phyloP scores from a whole-genome alignment of 2,329 filamentous ascomycete genomes.

The Venturia effusa region DNA sequence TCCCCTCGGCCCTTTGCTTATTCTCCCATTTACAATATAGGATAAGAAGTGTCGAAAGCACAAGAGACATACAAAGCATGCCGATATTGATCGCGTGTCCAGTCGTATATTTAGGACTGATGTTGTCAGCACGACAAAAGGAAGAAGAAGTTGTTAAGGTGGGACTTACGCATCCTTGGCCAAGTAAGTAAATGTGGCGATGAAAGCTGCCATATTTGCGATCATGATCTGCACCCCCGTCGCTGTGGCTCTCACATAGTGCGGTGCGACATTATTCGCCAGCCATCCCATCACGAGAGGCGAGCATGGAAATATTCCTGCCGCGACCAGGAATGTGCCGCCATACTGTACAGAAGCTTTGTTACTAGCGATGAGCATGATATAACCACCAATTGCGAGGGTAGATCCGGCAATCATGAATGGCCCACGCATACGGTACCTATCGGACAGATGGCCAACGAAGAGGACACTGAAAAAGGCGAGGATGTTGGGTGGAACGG shows the following conservation, averaged over 20 bases:
- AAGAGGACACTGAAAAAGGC: constrained; percentile 15
- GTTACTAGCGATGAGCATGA: constrained; percentile 8
- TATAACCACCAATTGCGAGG: constrained; percentile 8
- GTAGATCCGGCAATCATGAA: constrained; percentile 13
- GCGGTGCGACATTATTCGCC: constrained; percentile 33
- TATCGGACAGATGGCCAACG: constrained; percentile 9
- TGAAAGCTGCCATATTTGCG: constrained; percentile 33
- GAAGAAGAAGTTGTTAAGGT: neutral
- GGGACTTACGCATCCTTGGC: constrained; percentile 28
- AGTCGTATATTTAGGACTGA: constrained; percentile 32
- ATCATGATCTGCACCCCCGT: constrained; percentile 31
- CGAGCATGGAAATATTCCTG: constrained; percentile 4
- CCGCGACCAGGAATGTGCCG: constrained; percentile 7
- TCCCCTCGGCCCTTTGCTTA: constrained; percentile 26
- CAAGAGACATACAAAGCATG: constrained; percentile 25
- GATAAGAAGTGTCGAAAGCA: constrained; percentile 24
- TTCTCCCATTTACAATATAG: constrained; percentile 33
- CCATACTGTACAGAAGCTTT: constrained; percentile 3
- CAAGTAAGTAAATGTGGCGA: constrained; percentile 35
- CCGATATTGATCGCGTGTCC: constrained; percentile 36
- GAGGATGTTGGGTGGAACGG: constrained; percentile 19
- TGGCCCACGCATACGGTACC: constrained; percentile 7
- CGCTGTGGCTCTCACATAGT: constrained; percentile 33
- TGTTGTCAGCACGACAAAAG: constrained; percentile 40
- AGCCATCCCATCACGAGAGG: constrained; percentile 23